Evolutionary conservation across 2,329 filamentous ascomycete genomes (phyloP), one percentile per base, ranked within the genome.

Genomic region (Fusarium mundagurra): DNA sequence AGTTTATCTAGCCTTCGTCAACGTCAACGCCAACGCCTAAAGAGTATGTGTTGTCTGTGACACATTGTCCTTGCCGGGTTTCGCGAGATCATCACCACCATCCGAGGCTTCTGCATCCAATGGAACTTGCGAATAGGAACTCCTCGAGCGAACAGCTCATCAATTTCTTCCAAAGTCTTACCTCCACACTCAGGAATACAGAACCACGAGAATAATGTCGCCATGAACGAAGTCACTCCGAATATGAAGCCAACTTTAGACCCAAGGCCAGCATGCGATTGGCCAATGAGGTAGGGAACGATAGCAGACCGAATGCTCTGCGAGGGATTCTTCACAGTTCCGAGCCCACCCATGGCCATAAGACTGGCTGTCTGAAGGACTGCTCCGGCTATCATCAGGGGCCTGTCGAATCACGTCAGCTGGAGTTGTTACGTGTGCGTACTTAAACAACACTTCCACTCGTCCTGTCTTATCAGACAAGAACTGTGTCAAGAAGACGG

Each of bases 291-390:
- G 65, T 84, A 84, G 1, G 83, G 83, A 18, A 83, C 77, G 29
- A 84, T 80, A 16, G 75, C 78, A 14, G 72, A 68, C 24, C 78
- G 80, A 44, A 74, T 63, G 44, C 45, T 29, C 16, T 69, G 58
- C 2, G 70, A 73, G 3, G 76, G 63, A 14, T 72, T 61, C 16
- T 50, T 47, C 2, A 70, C 41, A 20, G 79, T 79, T 20, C 82
- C 83, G 16, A 84, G 73, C 5, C 78, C 82, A 31, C 81, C 83
- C 82, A 84, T 83, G 12, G 80, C 79, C 24, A 84, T 75, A 5
- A 83, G 73, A 9, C 75, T 74, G 10, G 66, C 67, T 3, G 76
- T 72, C 53, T 83, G 82, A 18, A 83, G 45, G 17, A 66, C 50
- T 1, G 77, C 76, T 6, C 81, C 79, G 18, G 78, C 62, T 16